Evolutionary conservation across 257 asterid species (phyloP), one percentile per base, ranked within the genome.

Genomic region (Agastache rugosa): DNA sequence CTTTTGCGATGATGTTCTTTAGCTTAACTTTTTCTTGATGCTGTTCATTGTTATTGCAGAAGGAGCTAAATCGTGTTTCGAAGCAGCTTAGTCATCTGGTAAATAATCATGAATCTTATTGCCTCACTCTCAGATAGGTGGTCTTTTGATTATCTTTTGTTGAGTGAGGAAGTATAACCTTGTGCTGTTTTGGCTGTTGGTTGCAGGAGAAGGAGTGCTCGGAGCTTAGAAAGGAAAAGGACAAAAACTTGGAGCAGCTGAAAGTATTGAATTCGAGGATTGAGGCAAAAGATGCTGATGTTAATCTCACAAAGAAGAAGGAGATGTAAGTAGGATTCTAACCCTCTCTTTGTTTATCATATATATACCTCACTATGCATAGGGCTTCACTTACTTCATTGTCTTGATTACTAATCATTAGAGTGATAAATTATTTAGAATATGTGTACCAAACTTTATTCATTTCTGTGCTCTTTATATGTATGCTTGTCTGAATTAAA

Each of bases 181-280:
- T 54, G 20, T 29, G 67, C 41, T 44, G 39, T 65, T 53, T 10
- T 37, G 69, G 55, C 23, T 51, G 50, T 37, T 71, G 79, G 50
- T 72, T 85, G 80, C 87, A 89, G 96, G 96, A 90, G 87, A 79
- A 83, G 79, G 96, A 92, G 73, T 82, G 93, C 75, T 73, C 56
- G 61, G 81, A 82, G 42, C 87, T 87, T 59, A 85, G 87, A 75
- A 86, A 74, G 80, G 88, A 80, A 79, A 83, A 83, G 61, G 87
- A 78, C 66, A 78, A 78, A 71, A 87, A 87, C 80, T 87, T 84
- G 87, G 83, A 85, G 85, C 82, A 81, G 79, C 85, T 84, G 55
- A 84, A 87, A 68, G 45, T 55, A 56, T 15, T 80, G 37, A 74
- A 76, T 70, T 63, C 80, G 39, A 73, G 74, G 80, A 67, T 74